These are phyloP conservation scores for Fusarium sp. DNA, from an alignment of 2,329 filamentous ascomycete species.

Conservation along the genomic window DNA sequence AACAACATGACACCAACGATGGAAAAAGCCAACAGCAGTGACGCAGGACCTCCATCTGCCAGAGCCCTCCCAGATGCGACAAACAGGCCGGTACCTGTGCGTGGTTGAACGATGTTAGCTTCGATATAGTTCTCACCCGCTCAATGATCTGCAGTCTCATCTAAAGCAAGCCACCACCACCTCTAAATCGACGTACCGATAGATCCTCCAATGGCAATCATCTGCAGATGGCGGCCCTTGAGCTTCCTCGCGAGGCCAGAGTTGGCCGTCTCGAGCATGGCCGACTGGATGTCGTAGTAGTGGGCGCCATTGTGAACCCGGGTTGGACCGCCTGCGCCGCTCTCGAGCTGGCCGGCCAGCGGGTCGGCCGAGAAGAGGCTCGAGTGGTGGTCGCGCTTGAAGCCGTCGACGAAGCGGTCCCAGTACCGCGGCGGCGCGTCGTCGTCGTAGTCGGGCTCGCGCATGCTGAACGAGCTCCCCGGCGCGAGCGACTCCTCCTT, in stretches of 20 bases:
- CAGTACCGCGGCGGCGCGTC: slow-evolving; percentile 53
- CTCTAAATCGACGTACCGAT: slow-evolving; percentile 71
- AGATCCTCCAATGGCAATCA: slow-evolving; percentile 96
- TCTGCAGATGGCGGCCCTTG: slow-evolving; percentile 90
- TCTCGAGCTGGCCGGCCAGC: slow-evolving; percentile 53
- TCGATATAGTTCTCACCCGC: not conserved
- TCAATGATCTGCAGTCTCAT: not conserved
- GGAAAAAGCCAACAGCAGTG: slow-evolving; percentile 82
- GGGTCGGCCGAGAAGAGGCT: slow-evolving; percentile 64
- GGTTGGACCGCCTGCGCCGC: slow-evolving; percentile 39
- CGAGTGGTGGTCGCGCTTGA: slow-evolving; percentile 72
- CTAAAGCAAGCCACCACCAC: slow-evolving; percentile 4
- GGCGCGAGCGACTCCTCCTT: slow-evolving; percentile 71
- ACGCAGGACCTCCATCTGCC: slow-evolving; percentile 81
- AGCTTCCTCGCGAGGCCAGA: slow-evolving; percentile 83
- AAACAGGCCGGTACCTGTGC: slow-evolving; percentile 83
- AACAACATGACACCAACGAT: slow-evolving; percentile 91
- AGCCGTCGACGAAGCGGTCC: slow-evolving; percentile 71
- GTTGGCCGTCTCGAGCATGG: slow-evolving; percentile 81
- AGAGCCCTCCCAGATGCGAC: slow-evolving; percentile 85
- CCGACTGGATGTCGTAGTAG: slow-evolving; percentile 70
- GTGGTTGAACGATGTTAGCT: slow-evolving; percentile 28
- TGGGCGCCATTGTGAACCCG: slow-evolving; percentile 59
- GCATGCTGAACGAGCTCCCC: slow-evolving; percentile 68
- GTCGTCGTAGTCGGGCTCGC: slow-evolving; percentile 64